These are phyloP conservation scores for Diospyros kaki DNA, from an alignment of 148 eudicot genomes.

Conservation along the genomic window DNA sequence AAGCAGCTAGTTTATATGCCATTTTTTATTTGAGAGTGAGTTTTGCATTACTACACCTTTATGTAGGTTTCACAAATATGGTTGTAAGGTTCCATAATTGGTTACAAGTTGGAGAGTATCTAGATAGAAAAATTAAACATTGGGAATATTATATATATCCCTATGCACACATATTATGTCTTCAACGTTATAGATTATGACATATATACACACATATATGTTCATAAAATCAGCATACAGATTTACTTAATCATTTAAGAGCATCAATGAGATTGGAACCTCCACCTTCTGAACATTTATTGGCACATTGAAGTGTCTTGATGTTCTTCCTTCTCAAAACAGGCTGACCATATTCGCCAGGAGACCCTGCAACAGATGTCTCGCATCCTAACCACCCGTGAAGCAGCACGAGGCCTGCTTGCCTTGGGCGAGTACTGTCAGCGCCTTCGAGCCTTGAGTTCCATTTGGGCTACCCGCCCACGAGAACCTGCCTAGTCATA, in stretches of 20 bases:
- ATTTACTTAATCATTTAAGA: too few species aligned
- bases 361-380: conserved; percentile 76
- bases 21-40: too few species aligned
- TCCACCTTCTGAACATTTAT: not conserved
- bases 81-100: too few species aligned
- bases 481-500: conserved; percentile 38
- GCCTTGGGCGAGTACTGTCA: conserved; percentile 85
- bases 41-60: too few species aligned
- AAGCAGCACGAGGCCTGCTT: conserved; percentile 75
- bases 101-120: too few species aligned
- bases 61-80: too few species aligned
- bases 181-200: not conserved
- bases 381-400: conserved; percentile 54
- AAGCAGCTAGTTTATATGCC: too few species aligned
- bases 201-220: not conserved
- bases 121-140: too few species aligned
- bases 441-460: conserved; percentile 69
- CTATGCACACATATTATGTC: too few species aligned
- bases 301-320: not conserved
- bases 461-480: conserved; percentile 51
- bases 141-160: too few species aligned
- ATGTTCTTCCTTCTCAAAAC: conserved; percentile 15
- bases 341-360: conserved; percentile 89
- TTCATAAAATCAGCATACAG: not conserved
- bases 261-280: too few species aligned